Evolutionary conservation across 345 rosid species (phyloP).

Genomic region (Heritiera fomes): DNA sequence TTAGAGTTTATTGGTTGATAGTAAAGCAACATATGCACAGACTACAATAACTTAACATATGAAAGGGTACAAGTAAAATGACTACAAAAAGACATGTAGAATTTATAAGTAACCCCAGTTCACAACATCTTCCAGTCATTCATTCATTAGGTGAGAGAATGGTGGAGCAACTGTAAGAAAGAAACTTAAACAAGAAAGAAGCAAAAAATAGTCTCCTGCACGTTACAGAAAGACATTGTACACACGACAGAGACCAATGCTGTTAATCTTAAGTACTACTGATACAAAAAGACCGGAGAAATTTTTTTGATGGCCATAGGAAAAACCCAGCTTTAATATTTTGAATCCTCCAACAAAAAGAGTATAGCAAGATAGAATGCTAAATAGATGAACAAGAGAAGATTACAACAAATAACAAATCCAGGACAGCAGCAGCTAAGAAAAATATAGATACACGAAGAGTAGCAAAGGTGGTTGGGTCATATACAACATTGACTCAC

Average conservation of each 20-base stretch:
- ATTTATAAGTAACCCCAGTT: neutral
- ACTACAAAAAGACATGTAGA: neutral
- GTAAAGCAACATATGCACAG: neutral
- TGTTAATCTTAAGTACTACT: neutral
- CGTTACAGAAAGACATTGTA: neutral
- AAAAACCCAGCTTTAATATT: neutral
- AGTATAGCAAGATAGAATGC: neutral
- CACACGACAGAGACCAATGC: neutral
- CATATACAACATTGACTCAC: neutral
- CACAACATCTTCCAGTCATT: neutral
- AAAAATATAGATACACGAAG: neutral
- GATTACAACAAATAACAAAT: constrained; percentile 6
- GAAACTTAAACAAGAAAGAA: constrained; percentile 1
- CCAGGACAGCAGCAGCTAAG: neutral
- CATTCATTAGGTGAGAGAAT: neutral
- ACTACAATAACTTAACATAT: neutral
- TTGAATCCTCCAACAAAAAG: neutral
- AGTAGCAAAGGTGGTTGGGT: neutral
- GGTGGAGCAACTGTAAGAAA: neutral
- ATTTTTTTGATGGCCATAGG: neutral
- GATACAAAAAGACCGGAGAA: neutral
- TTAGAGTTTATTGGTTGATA: neutral
- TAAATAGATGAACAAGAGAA: neutral
- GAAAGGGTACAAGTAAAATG: neutral
- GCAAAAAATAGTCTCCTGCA: neutral